Evolutionary conservation across 352 stramenopile genomes (phyloP).

Genomic region (Phytophthora parvispora): DNA sequence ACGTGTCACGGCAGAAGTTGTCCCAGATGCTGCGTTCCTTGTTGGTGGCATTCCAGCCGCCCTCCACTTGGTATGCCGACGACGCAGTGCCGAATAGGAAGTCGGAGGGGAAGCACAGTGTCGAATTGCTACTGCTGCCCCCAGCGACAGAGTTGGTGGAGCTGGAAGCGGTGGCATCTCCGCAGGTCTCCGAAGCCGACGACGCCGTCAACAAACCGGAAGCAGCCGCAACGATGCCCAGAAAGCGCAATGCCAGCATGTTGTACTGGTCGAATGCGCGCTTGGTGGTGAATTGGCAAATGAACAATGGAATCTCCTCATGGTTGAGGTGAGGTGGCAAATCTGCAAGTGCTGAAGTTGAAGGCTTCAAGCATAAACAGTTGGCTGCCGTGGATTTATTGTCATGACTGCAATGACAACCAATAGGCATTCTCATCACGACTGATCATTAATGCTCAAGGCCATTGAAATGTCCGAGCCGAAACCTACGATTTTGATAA

Average conservation of each 20-base stretch:
- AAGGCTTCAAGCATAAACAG: conserved; percentile 15
- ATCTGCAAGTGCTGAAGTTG: conserved; percentile 18
- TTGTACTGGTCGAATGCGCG: not conserved
- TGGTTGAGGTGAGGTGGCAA: conserved; percentile 4
- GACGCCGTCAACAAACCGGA: not conserved
- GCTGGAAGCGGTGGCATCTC: not conserved
- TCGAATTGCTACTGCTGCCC: conserved; percentile 12
- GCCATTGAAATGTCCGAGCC: too few relatives aligned
- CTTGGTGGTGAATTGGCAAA: conserved; percentile 11
- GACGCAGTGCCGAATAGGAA: conserved; percentile 94
- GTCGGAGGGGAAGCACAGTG: conserved; percentile 60
- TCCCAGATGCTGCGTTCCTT: conserved; percentile 94
- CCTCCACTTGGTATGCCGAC: conserved; percentile 96
- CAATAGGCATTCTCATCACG: not conserved
- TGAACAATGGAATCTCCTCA: too few relatives aligned
- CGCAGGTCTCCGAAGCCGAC: conserved; percentile 15
- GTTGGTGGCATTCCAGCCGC: conserved; percentile 84
- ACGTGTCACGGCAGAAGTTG: conserved; percentile 82
- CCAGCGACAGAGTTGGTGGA: not conserved
- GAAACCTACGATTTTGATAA: too few relatives aligned
- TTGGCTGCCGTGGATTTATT: conserved; percentile 19
- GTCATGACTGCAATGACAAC: not conserved
- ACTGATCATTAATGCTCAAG: too few relatives aligned
- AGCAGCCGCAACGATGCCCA: not conserved
- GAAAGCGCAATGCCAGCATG: conserved; percentile 11